Percentiles rank a stretch among this genome's conserved stretches.
Conservation (phyloP, 2,329 filamentous ascomycete species). For the Sporothrix globosa region DNA sequence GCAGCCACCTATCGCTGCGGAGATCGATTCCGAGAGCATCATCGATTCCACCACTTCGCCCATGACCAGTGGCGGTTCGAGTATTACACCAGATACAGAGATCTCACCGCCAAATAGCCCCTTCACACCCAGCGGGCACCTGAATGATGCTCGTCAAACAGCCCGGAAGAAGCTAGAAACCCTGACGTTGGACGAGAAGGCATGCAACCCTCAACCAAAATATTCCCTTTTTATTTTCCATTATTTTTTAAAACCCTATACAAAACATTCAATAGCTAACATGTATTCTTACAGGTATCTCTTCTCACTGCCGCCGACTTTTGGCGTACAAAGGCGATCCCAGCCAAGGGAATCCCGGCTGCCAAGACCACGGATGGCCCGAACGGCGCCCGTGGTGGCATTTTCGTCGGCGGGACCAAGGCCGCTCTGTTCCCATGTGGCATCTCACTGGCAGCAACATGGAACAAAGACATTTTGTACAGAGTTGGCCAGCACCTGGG, state of each 20-base stretch:
- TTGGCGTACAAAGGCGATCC: slow-evolving; percentile 69
- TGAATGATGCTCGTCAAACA: slow-evolving; percentile 47
- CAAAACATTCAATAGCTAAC: background rate
- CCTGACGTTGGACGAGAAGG: slow-evolving; percentile 63
- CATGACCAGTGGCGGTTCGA: slow-evolving; percentile 44
- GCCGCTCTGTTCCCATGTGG: slow-evolving; percentile 80
- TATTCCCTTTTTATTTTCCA: too few species aligned
- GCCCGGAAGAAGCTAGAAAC: slow-evolving; percentile 56
- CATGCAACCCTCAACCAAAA: slow-evolving; percentile 37
- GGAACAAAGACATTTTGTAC: slow-evolving; percentile 71
- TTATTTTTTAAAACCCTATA: too few species aligned
- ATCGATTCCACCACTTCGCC: slow-evolving; percentile 46
- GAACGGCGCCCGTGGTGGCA: slow-evolving; percentile 69
- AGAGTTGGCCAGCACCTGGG: slow-evolving; percentile 72
- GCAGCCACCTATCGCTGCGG: slow-evolving; percentile 37
- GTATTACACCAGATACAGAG: slow-evolving; percentile 56
- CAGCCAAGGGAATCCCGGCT: slow-evolving; percentile 64
- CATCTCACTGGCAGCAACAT: slow-evolving; percentile 76
- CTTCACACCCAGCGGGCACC: slow-evolving; percentile 42
- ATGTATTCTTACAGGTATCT: slow-evolving; percentile 51
- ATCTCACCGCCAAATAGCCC: slow-evolving; percentile 53
- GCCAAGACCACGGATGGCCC: slow-evolving; percentile 71
- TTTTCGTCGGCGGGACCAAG: slow-evolving; percentile 69
- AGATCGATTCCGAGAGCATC: slow-evolving; percentile 41
- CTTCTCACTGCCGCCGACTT: slow-evolving; percentile 66